Evolutionary conservation across 2,329 filamentous ascomycete genomes (phyloP).

Genomic region (Alternaria conjuncta): DNA sequence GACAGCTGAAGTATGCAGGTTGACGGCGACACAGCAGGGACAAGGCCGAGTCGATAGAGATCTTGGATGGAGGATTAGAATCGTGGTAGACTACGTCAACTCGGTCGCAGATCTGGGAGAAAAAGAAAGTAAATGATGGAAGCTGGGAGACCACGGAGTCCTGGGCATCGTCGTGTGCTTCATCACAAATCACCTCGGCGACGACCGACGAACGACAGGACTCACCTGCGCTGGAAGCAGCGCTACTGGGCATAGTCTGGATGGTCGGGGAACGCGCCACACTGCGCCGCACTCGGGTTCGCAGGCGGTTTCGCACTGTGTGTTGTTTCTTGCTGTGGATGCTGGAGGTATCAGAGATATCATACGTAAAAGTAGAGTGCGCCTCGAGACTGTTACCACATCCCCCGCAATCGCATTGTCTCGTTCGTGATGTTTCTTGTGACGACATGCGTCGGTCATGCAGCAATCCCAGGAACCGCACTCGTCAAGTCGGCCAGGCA

Average conservation of each 20-base stretch:
- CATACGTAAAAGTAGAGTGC: background rate
- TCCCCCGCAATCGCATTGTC: background rate
- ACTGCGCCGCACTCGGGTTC: background rate
- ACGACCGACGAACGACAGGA: background rate
- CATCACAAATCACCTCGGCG: conserved; percentile 5
- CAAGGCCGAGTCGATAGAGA: background rate
- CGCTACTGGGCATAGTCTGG: background rate
- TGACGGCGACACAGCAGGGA: background rate
- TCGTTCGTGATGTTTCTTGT: conserved; percentile 12
- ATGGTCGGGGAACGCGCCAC: background rate
- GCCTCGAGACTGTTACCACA: background rate
- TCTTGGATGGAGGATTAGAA: background rate
- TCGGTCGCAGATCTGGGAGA: background rate
- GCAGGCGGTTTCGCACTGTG: background rate
- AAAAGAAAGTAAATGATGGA: background rate
- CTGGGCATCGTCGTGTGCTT: background rate
- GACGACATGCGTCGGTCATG: conserved; percentile 15
- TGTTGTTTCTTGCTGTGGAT: background rate
- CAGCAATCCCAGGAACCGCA: conserved; percentile 16
- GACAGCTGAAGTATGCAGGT: conserved; percentile 1
- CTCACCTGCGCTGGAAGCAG: background rate
- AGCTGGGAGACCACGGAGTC: background rate
- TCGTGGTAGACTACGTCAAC: background rate
- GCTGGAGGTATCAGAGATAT: too few relatives aligned
- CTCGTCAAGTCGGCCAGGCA: background rate